A percentile compares a stretch with the other conserved stretches of the same genome.
These are phyloP conservation scores for Malus sylvestris DNA, from an alignment of 306 rosid genomes.

Conservation along the genomic window DNA sequence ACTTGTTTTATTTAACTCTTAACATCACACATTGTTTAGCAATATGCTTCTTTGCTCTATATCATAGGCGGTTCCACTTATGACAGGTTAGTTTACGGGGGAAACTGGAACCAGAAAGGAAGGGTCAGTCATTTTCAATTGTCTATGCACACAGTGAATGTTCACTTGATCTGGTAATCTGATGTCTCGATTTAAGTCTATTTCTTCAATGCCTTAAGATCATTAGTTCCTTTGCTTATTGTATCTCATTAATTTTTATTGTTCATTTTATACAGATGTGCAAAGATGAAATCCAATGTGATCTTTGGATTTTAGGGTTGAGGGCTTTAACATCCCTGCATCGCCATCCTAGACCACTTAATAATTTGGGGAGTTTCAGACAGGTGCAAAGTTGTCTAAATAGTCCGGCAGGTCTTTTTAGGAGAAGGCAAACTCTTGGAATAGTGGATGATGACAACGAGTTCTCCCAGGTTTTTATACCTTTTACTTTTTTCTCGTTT, in stretches of 20 bases:
- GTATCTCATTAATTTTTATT: background rate
- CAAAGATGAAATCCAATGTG: conserved; percentile 75
- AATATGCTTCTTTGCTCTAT: conserved; percentile 19
- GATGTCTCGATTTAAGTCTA: background rate
- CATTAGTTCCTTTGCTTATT: background rate
- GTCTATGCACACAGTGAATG: conserved; percentile 62
- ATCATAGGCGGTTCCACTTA: conserved; percentile 19
- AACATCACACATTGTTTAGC: background rate
- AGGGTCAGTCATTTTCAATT: conserved; percentile 65
- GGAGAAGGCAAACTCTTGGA: conserved; percentile 78
- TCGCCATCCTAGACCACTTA: conserved; percentile 38
- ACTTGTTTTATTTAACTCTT: background rate
- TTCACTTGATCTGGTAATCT: conserved; percentile 70
- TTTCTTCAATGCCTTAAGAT: background rate
- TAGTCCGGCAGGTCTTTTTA: conserved; percentile 72
- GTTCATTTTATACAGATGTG: conserved; percentile 44
- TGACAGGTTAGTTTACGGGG: conserved; percentile 49
- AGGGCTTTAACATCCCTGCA: conserved; percentile 50
- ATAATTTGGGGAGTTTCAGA: conserved; percentile 52
- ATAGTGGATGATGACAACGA: conserved; percentile 53
- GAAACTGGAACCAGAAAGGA: conserved; percentile 54
- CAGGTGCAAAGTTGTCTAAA: conserved; percentile 71
- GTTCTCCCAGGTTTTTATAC: conserved; percentile 55
- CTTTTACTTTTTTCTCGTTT: background rate
- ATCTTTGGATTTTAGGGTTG: conserved; percentile 77